These are phyloP conservation scores for Elaeagnus macrophylla DNA, from an alignment of 306 rosid species.

Conservation along the genomic window DNA sequence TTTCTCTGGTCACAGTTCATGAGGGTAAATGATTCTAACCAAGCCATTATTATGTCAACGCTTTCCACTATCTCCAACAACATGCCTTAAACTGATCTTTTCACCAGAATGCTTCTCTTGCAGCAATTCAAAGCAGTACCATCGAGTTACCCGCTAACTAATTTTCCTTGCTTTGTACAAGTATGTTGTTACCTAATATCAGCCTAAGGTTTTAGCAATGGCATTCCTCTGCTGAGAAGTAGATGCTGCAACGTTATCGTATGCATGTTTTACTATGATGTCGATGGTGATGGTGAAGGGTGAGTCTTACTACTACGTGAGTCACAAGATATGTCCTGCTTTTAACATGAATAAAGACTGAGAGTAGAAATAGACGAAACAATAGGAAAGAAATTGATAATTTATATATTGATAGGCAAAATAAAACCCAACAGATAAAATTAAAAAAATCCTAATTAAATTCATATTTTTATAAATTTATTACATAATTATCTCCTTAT, in stretches of 20 bases:
- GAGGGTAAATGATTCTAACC: conserved; percentile 49
- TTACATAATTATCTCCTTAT: too few relatives aligned
- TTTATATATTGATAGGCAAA: too few relatives aligned
- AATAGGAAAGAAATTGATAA: too few relatives aligned
- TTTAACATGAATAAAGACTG: too few relatives aligned
- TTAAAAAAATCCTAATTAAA: too few relatives aligned
- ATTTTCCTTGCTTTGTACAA: conserved; percentile 75
- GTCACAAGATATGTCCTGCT: too few relatives aligned
- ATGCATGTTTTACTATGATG: conserved; percentile 82
- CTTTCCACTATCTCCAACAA: conserved; percentile 77
- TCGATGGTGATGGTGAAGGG: too few relatives aligned
- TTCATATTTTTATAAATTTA: too few relatives aligned
- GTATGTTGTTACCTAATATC: conserved; percentile 70
- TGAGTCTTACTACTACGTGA: too few relatives aligned
- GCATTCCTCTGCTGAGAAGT: conserved; percentile 76
- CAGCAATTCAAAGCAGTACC: conserved; percentile 88
- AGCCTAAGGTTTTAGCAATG: conserved; percentile 68
- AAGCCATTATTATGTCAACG: conserved; percentile 90
- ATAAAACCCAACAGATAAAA: too few relatives aligned
- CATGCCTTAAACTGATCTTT: conserved; percentile 83
- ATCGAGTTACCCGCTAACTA: conserved; percentile 82
- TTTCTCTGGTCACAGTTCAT: too few relatives aligned
- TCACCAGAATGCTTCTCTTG: conserved; percentile 71
- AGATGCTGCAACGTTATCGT: conserved; percentile 63
- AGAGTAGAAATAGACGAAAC: too few relatives aligned